phyloP scores from a whole-genome alignment of 495 filamentous ascomycete genomes.

The Clavariopsis aquatica region DNA sequence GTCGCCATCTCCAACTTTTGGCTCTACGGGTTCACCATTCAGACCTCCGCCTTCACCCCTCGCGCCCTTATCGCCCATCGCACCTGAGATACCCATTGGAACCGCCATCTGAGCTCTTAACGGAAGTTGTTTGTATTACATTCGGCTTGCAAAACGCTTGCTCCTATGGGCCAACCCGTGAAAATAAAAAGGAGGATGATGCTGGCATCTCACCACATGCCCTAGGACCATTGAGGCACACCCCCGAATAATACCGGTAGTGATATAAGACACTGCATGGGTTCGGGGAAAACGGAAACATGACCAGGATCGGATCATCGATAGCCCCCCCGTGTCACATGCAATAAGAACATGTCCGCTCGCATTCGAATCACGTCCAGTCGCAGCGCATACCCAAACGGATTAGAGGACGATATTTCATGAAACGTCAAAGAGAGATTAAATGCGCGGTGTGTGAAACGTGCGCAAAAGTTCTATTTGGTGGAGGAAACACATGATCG shows the following conservation, averaged over 20 bases:
- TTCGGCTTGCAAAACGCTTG: not conserved
- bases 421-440: not conserved
- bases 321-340: not conserved
- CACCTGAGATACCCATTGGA: not conserved
- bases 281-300: not conserved
- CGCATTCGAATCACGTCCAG: not conserved
- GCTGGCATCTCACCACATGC: not conserved
- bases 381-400: not conserved
- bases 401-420: not conserved
- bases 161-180: not conserved
- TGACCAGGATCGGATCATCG: not conserved
- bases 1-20: slow-evolving; percentile 27
- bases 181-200: not conserved
- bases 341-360: not conserved
- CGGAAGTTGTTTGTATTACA: not conserved
- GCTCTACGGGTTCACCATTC: slow-evolving; percentile 3
- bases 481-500: not conserved
- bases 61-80: slow-evolving; percentile 11
- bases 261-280: not conserved
- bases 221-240: not conserved
- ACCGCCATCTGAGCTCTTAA: not conserved
- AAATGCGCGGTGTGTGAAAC: not conserved
- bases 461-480: not conserved
- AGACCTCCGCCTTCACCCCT: slow-evolving; percentile 11
- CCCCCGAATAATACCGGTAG: not conserved